Percentiles rank a stretch among this genome's conserved stretches.
phyloP scores from a whole-genome alignment of 768 basidiomycete genomes.

The Lentinula edodes region DNA sequence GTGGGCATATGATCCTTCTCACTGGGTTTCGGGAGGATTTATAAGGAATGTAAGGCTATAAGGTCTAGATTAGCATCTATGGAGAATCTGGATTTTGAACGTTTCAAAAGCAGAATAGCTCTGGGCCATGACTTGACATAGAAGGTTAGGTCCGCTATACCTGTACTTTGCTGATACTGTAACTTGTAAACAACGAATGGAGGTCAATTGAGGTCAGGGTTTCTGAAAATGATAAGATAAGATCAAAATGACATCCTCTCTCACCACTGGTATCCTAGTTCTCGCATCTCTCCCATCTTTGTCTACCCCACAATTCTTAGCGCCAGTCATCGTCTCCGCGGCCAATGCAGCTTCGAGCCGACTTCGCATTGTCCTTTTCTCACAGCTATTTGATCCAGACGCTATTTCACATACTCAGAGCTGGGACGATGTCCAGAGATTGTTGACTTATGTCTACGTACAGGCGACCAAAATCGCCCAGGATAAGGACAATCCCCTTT shows the following conservation, averaged over 20 bases:
- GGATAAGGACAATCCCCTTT: constrained; percentile 58
- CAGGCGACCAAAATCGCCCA: constrained; percentile 76
- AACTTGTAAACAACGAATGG: too few species aligned
- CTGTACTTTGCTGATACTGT: too few species aligned
- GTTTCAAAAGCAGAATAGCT: neutral
- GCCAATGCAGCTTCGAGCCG: constrained; percentile 38
- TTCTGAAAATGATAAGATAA: neutral
- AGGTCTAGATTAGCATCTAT: neutral
- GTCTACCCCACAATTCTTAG: constrained; percentile 50
- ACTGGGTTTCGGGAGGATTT: neutral
- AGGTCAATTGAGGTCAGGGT: neutral
- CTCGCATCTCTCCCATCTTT: constrained; percentile 50
- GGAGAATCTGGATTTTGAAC: neutral
- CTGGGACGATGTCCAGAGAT: constrained; percentile 68
- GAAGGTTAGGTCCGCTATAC: too few species aligned
- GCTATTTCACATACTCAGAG: constrained; percentile 35
- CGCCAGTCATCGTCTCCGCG: constrained; percentile 47
- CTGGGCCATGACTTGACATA: neutral
- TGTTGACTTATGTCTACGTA: constrained; percentile 82
- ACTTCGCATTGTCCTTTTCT: constrained; percentile 63
- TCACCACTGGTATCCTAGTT: constrained; percentile 25
- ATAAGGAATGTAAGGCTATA: neutral
- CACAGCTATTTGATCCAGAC: constrained; percentile 47
- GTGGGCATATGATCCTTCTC: constrained; percentile 4
- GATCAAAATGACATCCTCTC: neutral